Base-by-base conservation (phyloP, 106 monocot species). In the Ottelia alismoides region DNA sequence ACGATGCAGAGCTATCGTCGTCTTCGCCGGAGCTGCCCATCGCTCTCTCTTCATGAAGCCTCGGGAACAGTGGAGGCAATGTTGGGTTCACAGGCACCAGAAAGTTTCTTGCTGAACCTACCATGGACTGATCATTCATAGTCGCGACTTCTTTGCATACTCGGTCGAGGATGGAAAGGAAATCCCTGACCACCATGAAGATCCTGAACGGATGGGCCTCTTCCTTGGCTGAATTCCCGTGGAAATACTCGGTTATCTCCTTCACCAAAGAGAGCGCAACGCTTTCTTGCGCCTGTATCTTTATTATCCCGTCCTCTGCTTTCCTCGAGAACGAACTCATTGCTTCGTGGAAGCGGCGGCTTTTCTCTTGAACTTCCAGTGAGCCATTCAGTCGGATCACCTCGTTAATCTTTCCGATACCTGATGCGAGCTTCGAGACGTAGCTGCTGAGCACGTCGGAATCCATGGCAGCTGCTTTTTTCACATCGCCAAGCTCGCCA, bases 221-320 rank as follows among this genome's bases (percentile, higher is more conserved):
- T 55, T 87, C 92, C 35, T 65, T 83, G 0, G 72, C 79, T 1
- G 87, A 87, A 54, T 87, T 72, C 10, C 92, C 92, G 54, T 92
- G 87, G 57, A 92, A 92, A 40, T 92, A 92, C 64, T 92, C 87
- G 0, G 87, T 92, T 57, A 87, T 83, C 51, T 92, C 92, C 70
- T 92, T 92, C 0, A 92, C 92, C 20, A 87, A 50, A 16, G 82
- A 75, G 6, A 83, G 46, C 1, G 87, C 79, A 11, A 83, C 83
- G 25, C 79, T 87, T 72, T 92, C 92, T 24, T 82, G 77, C 6
- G 76, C 87, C 53, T 87, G 82, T 30, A 92, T 67, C 47, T 57
- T 74, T 30, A 79, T 77, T 27, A 92, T 76, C 32, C 73, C 73
- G 23, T 76, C 87, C 69, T 92, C 92, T 1, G 83, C 82, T 53